Evolutionary conservation across 257 asterid species (phyloP).

Genomic region (Galeopsis tetrahit): DNA sequence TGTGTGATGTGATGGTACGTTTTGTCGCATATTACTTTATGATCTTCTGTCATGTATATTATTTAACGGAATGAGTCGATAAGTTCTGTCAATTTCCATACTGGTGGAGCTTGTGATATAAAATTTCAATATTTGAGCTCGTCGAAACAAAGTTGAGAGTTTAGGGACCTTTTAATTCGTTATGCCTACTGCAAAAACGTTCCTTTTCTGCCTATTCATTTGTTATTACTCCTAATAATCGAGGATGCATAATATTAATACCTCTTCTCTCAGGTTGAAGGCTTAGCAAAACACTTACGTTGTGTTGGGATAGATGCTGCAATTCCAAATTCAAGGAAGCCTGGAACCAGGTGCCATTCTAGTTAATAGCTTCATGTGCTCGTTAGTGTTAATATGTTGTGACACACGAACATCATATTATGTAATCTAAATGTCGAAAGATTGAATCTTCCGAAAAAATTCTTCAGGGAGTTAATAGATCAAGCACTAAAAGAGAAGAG

Average conservation of each 20-base stretch:
- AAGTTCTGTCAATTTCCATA: no score
- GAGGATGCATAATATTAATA: neutral
- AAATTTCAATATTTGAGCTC: no score
- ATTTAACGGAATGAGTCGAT: no score
- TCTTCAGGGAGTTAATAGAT: constrained; percentile 74
- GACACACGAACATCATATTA: neutral
- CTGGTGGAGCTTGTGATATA: no score
- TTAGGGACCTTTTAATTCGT: no score
- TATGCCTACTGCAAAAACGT: no score
- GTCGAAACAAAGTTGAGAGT: no score
- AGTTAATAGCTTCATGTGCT: constrained; percentile 22
- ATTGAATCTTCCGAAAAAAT: neutral
- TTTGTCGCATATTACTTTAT: constrained; percentile 8
- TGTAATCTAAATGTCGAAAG: neutral
- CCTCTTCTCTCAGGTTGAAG: constrained; percentile 67
- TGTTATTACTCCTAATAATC: neutral
- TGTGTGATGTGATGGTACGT: constrained; percentile 92
- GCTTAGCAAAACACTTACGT: constrained; percentile 92
- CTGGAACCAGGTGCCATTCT: constrained; percentile 68
- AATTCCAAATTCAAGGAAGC: constrained; percentile 73
- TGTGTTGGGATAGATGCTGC: constrained; percentile 99
- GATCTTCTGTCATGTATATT: no score
- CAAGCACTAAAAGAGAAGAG: constrained; percentile 85
- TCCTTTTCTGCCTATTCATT: no score
- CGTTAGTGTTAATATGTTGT: neutral